Conservation (phyloP, 2,329 filamentous ascomycete genomes). For the Teratosphaeria nubilosa region DNA sequence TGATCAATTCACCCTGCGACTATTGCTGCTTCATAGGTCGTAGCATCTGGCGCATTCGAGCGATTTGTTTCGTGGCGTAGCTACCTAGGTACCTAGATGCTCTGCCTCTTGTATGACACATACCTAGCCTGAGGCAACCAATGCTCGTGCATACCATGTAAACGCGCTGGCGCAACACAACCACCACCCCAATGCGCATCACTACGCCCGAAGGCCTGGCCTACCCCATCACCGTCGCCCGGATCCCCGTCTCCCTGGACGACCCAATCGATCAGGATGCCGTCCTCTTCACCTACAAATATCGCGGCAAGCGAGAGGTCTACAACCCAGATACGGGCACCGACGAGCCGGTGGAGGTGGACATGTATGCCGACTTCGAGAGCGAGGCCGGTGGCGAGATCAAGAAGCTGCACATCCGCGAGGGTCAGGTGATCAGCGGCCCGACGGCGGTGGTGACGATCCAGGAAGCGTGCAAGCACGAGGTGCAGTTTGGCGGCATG, state of each 20-base stretch:
- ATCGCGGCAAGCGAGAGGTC: constrained; percentile 58
- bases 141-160: constrained; percentile 1
- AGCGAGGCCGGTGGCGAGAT: constrained; percentile 74
- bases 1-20: background rate
- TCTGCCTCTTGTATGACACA: constrained; percentile 7
- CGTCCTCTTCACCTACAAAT: constrained; percentile 77
- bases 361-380: constrained; percentile 70
- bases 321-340: constrained; percentile 65
- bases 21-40: background rate
- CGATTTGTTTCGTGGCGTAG: constrained; percentile 4
- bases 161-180: background rate
- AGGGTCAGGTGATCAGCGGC: constrained; percentile 52
- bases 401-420: constrained; percentile 61
- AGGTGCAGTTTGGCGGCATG: constrained; percentile 80
- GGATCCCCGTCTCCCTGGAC: constrained; percentile 65
- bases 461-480: constrained; percentile 83
- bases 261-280: constrained; percentile 68
- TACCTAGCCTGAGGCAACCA: constrained; percentile 2
- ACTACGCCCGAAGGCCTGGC: constrained; percentile 49
- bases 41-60: constrained; percentile 10
- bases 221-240: constrained; percentile 88
- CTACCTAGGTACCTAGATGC: constrained; percentile 6
- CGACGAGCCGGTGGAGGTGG: constrained; percentile 46
- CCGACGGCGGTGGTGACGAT: constrained; percentile 57
- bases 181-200: constrained; percentile 35